Percentiles rank a stretch among this genome's conserved stretches.
These are phyloP conservation scores for Cladochytrium tenue DNA, from an alignment of 371 early-diverging fungal genomes.

Conservation along the genomic window DNA sequence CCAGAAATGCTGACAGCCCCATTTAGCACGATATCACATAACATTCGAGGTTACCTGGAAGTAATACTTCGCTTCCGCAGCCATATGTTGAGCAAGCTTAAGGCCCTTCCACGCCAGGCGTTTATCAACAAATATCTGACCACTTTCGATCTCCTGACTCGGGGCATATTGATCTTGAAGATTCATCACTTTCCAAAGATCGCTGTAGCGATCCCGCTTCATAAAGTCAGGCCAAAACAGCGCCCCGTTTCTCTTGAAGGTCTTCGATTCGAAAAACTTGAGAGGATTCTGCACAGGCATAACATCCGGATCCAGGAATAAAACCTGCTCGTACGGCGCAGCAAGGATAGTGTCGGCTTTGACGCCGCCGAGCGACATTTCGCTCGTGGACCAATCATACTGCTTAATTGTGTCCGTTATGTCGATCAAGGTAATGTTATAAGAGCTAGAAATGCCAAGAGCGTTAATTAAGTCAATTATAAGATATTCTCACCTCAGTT, in stretches of 20 bases:
- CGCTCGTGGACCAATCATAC: not conserved
- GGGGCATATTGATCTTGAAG: not conserved
- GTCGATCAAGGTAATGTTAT: not conserved
- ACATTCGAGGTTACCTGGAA: not conserved
- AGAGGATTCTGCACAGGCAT: conserved; percentile 4
- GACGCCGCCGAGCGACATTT: conserved; percentile 5
- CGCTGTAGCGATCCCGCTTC: not conserved
- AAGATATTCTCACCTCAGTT: not conserved
- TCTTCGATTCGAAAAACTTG: not conserved
- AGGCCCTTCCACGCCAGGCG: not conserved
- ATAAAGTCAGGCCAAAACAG: conserved; percentile 19
- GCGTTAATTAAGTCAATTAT: not conserved
- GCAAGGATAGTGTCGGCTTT: conserved; percentile 14
- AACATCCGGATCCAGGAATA: conserved; percentile 16
- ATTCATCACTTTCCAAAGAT: not conserved
- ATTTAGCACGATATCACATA: not conserved
- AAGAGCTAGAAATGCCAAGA: not conserved
- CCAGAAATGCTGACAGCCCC: conserved; percentile 4
- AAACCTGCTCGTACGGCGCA: conserved; percentile 4
- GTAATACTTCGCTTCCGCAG: not conserved
- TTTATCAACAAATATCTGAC: not conserved
- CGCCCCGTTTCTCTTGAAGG: conserved; percentile 3
- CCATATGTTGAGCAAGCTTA: not conserved
- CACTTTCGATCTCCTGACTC: not conserved
- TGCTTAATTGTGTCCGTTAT: not conserved